phyloP scores from a whole-genome alignment of 768 basidiomycete species.

The Suillus alpinus region DNA sequence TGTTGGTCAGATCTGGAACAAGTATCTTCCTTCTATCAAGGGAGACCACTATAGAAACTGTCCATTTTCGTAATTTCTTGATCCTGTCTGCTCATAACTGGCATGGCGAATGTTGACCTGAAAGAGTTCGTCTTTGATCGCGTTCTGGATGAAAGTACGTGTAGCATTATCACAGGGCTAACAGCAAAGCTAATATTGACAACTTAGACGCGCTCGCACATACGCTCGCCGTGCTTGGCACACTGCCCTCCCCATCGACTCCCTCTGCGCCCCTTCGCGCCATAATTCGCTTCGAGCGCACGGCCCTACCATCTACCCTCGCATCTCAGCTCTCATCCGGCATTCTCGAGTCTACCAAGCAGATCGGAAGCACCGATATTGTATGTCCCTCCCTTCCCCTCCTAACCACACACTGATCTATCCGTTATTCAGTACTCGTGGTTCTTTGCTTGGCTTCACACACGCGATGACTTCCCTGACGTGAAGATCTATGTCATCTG shows the following conservation, averaged over 20 bases:
- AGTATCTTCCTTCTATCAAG: too few species aligned
- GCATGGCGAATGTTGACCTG: conserved; percentile 24
- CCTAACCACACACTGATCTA: conserved; percentile 2
- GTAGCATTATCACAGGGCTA: neutral
- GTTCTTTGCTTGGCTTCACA: conserved; percentile 68
- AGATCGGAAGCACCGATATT: conserved; percentile 66
- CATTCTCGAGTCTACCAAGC: conserved; percentile 40
- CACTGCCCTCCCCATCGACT: conserved; percentile 36
- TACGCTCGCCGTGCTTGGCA: conserved; percentile 76
- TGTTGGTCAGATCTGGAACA: too few species aligned
- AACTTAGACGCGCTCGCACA: conserved; percentile 17
- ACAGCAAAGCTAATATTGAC: neutral
- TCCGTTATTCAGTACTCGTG: conserved; percentile 65
- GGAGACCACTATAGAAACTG: neutral
- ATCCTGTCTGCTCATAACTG: neutral
- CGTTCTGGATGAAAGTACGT: conserved; percentile 49
- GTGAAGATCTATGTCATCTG: conserved; percentile 82
- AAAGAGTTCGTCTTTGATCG: conserved; percentile 52
- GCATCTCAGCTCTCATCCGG: conserved; percentile 35
- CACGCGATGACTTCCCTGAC: conserved; percentile 47
- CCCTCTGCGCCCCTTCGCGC: conserved; percentile 39
- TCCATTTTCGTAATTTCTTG: neutral
- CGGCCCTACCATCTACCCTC: conserved; percentile 51
- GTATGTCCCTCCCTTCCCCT: conserved; percentile 34
- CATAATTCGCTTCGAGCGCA: conserved; percentile 78